A percentile compares a stretch with the other conserved stretches of the same genome.
Evolutionary conservation across 2,329 filamentous ascomycete species (phyloP).

Genomic region (Leptodontidium sp.): DNA sequence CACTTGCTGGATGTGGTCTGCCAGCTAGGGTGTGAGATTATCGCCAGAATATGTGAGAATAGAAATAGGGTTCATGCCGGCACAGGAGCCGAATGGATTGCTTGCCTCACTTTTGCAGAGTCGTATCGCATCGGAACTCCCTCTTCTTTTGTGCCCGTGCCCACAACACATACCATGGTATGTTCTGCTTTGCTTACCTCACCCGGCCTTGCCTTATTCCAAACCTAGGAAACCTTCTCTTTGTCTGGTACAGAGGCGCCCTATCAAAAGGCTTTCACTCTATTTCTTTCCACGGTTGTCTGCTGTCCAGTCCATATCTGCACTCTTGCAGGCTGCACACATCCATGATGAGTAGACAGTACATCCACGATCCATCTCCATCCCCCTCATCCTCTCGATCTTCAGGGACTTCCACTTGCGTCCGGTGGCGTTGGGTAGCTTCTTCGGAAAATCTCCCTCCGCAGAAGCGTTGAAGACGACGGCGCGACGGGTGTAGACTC

Average conservation of each 20-base stretch:
- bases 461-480: constrained; percentile 12
- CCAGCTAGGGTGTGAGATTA: neutral
- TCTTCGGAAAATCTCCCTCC: constrained; percentile 14
- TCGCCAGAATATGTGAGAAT: neutral
- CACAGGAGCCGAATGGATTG: constrained; percentile 2
- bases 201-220: neutral
- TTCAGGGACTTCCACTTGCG: constrained; percentile 11
- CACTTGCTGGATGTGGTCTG: neutral
- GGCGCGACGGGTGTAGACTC: constrained; percentile 12
- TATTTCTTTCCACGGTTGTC: neutral
- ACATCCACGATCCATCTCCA: neutral
- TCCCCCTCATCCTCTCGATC: neutral
- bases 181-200: neutral
- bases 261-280: neutral
- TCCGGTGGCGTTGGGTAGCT: constrained; percentile 14
- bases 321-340: neutral
- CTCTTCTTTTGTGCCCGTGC: too few relatives aligned
- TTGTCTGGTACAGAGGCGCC: neutral
- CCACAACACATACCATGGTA: too few relatives aligned
- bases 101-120: neutral
- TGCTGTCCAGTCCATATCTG: neutral
- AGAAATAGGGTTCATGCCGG: constrained; percentile 4
- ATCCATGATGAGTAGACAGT: neutral
- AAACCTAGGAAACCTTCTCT: too few relatives aligned
- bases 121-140: too few relatives aligned